Conservation (phyloP, 2,329 filamentous ascomycete genomes). For the Apiospora phragmitis region DNA sequence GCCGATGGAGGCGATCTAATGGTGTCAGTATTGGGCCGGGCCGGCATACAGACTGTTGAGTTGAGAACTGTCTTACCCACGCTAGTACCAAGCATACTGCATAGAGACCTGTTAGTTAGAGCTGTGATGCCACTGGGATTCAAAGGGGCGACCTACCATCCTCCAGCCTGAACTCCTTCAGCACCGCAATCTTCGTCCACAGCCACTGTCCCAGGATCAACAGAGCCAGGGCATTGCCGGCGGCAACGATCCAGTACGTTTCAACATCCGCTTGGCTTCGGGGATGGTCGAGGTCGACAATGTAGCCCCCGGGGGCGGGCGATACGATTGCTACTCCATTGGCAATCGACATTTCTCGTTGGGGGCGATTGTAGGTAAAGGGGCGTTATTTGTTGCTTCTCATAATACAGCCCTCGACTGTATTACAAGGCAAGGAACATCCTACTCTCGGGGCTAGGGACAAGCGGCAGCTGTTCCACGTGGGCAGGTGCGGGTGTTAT, state of each 20-base stretch:
- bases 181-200: conserved; percentile 10
- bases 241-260: conserved; percentile 11
- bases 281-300: conserved; percentile 15
- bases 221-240: background rate
- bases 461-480: background rate
- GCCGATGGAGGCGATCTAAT: background rate
- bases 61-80: background rate
- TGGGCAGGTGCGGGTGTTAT: background rate
- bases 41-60: background rate
- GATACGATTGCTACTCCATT: conserved; percentile 1
- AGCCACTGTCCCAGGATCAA: conserved; percentile 13
- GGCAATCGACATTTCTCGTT: background rate
- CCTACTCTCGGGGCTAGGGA: background rate
- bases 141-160: conserved; percentile 12
- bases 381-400: background rate
- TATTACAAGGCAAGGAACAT: background rate
- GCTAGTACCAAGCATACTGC: background rate
- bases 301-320: conserved; percentile 14
- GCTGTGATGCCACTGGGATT: background rate
- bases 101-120: background rate
- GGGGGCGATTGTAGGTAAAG: too few species aligned
- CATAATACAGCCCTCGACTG: background rate
- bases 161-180: conserved; percentile 11
- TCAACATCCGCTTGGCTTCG: background rate
- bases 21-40: background rate